A percentile compares a stretch with the other conserved stretches of the same genome.
Evolutionary conservation across 345 rosid genomes (phyloP).

Genomic region (Psidium guajava): DNA sequence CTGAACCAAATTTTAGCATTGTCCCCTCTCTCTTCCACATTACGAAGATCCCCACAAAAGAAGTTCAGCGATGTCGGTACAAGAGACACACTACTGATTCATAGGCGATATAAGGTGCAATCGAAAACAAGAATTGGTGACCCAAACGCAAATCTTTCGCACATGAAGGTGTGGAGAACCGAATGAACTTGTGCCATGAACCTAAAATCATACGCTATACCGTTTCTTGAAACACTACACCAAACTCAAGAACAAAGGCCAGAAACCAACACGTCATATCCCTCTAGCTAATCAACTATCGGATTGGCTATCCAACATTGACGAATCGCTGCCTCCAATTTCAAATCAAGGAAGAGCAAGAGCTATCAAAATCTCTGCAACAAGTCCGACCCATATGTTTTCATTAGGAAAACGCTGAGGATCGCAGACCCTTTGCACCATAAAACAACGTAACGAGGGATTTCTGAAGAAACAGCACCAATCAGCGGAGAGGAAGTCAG

Average conservation of each 20-base stretch:
- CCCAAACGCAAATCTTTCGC: not conserved
- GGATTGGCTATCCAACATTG: not conserved
- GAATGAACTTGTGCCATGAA: not conserved
- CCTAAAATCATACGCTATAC: not conserved
- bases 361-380: not conserved
- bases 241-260: not conserved
- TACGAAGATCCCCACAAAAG: not conserved
- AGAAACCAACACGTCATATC: not conserved
- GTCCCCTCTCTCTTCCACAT: not conserved
- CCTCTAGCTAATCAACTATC: not conserved
- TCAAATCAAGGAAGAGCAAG: not conserved
- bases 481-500: constrained; percentile 79
- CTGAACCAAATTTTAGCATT: not conserved
- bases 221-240: not conserved
- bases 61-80: not conserved
- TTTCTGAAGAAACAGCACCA: constrained; percentile 26
- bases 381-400: not conserved
- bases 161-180: not conserved
- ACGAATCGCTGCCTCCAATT: not conserved
- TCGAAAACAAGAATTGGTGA: not conserved
- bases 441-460: not conserved
- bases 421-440: not conserved
- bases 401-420: not conserved
- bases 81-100: not conserved
- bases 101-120: not conserved